Conservation (phyloP, 345 rosid genomes). For the Salix purpurea region DNA sequence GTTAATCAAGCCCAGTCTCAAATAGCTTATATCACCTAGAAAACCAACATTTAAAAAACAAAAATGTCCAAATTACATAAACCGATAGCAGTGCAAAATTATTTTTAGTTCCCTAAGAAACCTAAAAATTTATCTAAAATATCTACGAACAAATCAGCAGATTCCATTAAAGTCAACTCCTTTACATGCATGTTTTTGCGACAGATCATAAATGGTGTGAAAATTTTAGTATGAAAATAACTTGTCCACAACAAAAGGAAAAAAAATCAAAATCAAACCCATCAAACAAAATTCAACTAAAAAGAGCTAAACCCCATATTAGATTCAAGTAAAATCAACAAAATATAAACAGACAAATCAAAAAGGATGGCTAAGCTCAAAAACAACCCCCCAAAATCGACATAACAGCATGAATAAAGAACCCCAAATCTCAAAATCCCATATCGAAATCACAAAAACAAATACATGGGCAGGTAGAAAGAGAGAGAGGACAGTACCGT, state of each 20-base stretch:
- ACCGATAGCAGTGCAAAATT: not conserved
- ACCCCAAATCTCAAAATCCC: not conserved
- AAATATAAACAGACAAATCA: not conserved
- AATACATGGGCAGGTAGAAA: not conserved
- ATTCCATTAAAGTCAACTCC: not conserved
- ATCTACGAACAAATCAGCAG: not conserved
- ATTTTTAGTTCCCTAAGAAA: not conserved
- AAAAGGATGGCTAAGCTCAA: not conserved
- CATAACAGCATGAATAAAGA: not conserved
- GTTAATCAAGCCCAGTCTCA: conserved; percentile 6
- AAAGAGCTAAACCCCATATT: not conserved
- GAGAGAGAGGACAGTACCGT: not conserved
- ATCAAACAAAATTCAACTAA: not conserved
- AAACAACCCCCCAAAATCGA: not conserved
- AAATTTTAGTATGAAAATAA: not conserved
- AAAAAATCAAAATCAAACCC: not conserved
- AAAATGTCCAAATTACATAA: no score
- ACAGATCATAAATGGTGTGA: not conserved
- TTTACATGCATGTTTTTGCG: not conserved
- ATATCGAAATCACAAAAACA: conserved; percentile 5
- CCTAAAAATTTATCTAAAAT: no score
- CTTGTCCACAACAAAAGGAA: not conserved
- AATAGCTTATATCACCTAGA: conserved; percentile 10
- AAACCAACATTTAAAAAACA: conserved; percentile 5
- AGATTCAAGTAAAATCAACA: not conserved